phyloP scores from a whole-genome alignment of 164 flowering plant genomes.

The Echeveria elegans region DNA sequence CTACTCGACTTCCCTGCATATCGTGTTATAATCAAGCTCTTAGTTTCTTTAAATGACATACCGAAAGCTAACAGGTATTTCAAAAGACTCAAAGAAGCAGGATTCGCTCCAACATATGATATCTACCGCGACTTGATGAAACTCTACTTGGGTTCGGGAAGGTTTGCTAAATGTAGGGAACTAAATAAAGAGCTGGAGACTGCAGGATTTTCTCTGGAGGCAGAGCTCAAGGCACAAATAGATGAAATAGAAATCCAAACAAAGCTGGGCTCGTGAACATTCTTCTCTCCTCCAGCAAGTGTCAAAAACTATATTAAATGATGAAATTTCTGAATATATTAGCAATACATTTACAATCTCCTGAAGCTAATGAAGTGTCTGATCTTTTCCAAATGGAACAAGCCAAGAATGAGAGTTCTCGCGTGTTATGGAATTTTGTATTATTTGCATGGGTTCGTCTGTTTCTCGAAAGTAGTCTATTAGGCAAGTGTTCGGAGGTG shows the following conservation, averaged over 20 bases:
- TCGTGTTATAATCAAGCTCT: constrained; percentile 66
- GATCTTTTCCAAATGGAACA: no score
- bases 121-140: constrained; percentile 53
- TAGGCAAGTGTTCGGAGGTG: no score
- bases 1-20: constrained; percentile 84
- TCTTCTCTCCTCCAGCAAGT: neutral
- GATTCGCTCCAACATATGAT: constrained; percentile 69
- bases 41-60: constrained; percentile 63
- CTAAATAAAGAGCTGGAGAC: constrained; percentile 47
- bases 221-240: constrained; percentile 22
- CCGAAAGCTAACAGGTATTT: constrained; percentile 64
- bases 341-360: neutral
- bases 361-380: no score
- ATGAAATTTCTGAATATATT: neutral
- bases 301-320: neutral
- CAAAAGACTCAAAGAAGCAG: constrained; percentile 71
- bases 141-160: constrained; percentile 24
- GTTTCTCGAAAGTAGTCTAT: no score
- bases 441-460: no score
- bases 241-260: constrained; percentile 23
- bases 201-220: constrained; percentile 66
- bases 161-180: constrained; percentile 1
- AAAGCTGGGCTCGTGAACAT: constrained; percentile 11
- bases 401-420: no score
- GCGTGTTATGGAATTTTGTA: no score